Base-by-base conservation (phyloP, 768 basidiomycete genomes). In the Pulveroboletus sp. region DNA sequence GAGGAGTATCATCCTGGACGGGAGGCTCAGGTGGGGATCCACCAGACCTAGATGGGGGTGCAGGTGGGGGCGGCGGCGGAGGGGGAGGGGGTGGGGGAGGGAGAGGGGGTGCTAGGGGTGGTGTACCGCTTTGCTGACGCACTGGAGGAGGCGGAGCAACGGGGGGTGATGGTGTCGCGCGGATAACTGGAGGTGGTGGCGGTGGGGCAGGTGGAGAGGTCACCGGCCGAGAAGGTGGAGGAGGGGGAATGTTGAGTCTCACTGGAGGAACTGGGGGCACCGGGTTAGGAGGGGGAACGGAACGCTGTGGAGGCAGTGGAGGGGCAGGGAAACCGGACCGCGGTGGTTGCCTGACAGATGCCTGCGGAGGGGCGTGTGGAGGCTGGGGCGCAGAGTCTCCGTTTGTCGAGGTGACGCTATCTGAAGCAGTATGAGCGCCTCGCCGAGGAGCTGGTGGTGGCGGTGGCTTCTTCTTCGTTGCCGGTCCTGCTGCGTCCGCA, bases 391-490 rank as follows among this genome's bases (percentile, higher is more conserved):
- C 42, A 13, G 42, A 33, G 32, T 48, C 57, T 19, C 53, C 62
- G 21, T 54, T 57, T 23, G 54, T 45, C 9, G 68, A 64, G 33
- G 57, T 38, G 24, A 60, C 31, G 17, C 66, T 69, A 33, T 40
- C 51, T n/a, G 64, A 63, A 14, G 51, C 17, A 8, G 17, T 40
- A 32, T 73, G 65, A 3, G 62, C 42, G 8, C 57, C 62, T 24
- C 69, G 61, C 46, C 58, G 50, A 17, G 74, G 69, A 9, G 69
- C 66, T 31, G 66, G 66, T 2, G 72, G 60, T 0, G 73, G 67
- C 0, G 73, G 73, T 14, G 71, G 56, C 51, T 79, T 78, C 21
- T 72, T 61, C 58, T 75, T 75, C 54, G 75, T 76, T 45, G 72
- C 68, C 31, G 72, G 70, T n/a, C 62, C 65, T 2, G 66, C 61